phyloP scores from a whole-genome alignment of 306 rosid species.

The Sphenostylis stenocarpa region DNA sequence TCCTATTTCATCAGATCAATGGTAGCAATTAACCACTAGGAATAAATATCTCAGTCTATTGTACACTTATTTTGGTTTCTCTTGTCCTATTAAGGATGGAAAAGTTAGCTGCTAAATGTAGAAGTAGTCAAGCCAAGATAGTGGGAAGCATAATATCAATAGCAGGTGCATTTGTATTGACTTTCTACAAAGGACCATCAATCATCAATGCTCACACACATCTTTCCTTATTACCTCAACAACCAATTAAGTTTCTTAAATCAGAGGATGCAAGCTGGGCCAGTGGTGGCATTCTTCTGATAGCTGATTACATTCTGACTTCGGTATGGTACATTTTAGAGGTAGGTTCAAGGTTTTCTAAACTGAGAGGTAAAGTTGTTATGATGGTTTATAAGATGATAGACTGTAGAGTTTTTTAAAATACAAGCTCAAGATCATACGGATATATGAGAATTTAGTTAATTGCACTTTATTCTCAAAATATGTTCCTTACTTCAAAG shows the following conservation, averaged over 20 bases:
- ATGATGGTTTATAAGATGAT: background rate
- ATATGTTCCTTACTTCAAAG: background rate
- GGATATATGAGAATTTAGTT: background rate
- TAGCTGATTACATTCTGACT: constrained; percentile 59
- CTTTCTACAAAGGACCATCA: constrained; percentile 73
- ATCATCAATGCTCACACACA: constrained; percentile 32
- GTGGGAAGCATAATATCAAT: constrained; percentile 79
- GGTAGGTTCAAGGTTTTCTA: constrained; percentile 42
- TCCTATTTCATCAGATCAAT: background rate
- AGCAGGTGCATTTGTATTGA: constrained; percentile 77
- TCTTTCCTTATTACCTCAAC: constrained; percentile 34
- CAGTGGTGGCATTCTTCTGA: constrained; percentile 65
- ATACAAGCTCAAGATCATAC: background rate
- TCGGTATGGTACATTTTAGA: constrained; percentile 86
- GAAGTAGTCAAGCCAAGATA: constrained; percentile 77
- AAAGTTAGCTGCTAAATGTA: constrained; percentile 52
- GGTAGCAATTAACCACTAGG: background rate
- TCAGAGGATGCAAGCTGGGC: constrained; percentile 56
- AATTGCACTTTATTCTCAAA: background rate
- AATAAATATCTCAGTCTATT: background rate
- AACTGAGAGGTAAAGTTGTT: background rate
- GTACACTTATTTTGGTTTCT: background rate
- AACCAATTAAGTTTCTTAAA: constrained; percentile 29
- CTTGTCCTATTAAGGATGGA: constrained; percentile 64
- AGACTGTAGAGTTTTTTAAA: background rate